Percentiles rank a stretch among this genome's conserved stretches.
These are phyloP conservation scores for Gossypium longicalyx DNA, from an alignment of 345 rosid genomes.

Conservation along the genomic window DNA sequence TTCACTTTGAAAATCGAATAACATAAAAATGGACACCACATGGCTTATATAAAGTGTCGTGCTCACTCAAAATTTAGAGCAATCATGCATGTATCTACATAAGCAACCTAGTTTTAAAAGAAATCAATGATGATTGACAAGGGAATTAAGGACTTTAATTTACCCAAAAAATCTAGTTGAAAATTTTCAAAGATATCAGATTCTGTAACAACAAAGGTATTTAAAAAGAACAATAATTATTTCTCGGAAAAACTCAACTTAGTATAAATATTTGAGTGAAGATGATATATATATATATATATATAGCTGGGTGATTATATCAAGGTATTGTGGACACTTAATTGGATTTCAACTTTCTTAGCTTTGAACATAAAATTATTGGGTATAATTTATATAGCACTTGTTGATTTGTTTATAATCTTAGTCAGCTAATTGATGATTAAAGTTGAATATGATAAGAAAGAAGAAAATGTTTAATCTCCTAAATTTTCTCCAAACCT, in stretches of 20 bases:
- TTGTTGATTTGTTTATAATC: no score
- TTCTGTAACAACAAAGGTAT: no score
- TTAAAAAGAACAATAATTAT: background rate
- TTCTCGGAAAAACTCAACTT: background rate
- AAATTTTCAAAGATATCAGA: no score
- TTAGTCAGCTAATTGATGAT: no score
- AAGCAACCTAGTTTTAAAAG: background rate
- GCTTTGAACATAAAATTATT: background rate
- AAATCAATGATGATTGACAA: background rate
- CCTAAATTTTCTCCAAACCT: no score
- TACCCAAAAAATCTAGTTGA: no score
- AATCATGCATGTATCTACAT: background rate
- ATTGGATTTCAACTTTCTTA: background rate
- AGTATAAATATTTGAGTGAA: background rate
- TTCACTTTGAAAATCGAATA: no score
- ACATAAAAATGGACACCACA: background rate
- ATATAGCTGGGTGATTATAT: background rate
- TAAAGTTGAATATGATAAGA: no score
- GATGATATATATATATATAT: background rate
- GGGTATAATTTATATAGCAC: no score
- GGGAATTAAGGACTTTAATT: background rate
- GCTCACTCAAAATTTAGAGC: background rate
- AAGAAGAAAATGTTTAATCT: no score
- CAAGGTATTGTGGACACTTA: background rate
- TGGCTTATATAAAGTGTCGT: background rate